Conservation (phyloP, 192 early-diverging fungal species). For the Coemansia sp. region DNA sequence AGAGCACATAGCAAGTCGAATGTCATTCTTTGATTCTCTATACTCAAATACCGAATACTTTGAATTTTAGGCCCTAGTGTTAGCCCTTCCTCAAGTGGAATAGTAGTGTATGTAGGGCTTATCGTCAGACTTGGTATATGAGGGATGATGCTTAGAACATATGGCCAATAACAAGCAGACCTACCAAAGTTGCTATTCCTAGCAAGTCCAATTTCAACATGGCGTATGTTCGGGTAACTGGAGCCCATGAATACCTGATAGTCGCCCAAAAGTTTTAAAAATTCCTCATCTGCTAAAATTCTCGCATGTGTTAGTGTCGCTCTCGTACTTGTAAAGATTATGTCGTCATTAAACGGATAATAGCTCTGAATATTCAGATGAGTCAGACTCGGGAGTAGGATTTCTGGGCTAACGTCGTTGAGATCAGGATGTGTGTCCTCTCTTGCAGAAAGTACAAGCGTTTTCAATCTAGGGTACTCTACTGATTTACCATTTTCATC, state of each 20-base stretch:
- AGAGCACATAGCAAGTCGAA: background rate
- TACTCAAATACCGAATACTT: background rate
- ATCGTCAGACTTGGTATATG: background rate
- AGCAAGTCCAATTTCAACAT: background rate
- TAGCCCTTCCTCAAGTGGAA: too few relatives aligned
- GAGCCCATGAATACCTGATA: background rate
- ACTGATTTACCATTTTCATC: background rate
- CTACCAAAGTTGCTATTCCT: background rate
- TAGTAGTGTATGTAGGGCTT: background rate
- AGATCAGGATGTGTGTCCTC: too few relatives aligned
- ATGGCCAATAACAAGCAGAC: background rate
- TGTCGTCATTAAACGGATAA: background rate
- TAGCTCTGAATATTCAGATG: background rate
- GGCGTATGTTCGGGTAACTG: background rate
- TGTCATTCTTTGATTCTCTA: background rate
- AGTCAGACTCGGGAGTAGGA: background rate
- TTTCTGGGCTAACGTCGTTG: background rate
- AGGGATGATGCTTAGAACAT: background rate
- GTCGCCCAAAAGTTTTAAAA: too few relatives aligned
- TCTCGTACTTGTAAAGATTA: background rate
- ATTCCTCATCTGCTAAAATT: too few relatives aligned
- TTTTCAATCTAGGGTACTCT: constrained; percentile 1
- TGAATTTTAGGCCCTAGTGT: background rate
- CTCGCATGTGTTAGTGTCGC: background rate
- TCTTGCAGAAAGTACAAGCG: background rate